Evolutionary conservation across 2,329 filamentous ascomycete genomes (phyloP).

Genomic region (Graphium sp.): DNA sequence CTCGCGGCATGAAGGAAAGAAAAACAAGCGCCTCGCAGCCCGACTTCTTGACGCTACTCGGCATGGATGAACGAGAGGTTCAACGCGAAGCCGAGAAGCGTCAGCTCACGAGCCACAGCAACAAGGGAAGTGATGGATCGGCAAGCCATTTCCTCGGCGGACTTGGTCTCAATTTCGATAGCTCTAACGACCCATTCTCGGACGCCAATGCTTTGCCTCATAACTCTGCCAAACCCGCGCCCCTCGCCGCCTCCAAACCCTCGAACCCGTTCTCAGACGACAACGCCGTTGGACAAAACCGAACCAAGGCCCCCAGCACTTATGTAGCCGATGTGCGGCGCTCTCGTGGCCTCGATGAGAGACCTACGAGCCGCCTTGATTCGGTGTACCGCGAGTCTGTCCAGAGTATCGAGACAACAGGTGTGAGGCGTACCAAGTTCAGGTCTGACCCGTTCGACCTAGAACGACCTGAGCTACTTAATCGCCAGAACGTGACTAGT

Average conservation of each 20-base stretch:
- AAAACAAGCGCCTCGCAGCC: conserved; percentile 14
- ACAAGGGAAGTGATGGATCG: conserved; percentile 15
- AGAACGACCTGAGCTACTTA: conserved; percentile 30
- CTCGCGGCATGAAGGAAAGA: conserved; percentile 10
- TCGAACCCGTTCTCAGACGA: conserved; percentile 28
- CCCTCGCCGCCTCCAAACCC: conserved; percentile 13
- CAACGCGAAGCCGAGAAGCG: conserved; percentile 18
- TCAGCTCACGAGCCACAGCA: conserved; percentile 11
- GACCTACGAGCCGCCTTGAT: conserved; percentile 13
- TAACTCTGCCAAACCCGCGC: conserved; percentile 19
- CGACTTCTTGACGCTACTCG: conserved; percentile 24
- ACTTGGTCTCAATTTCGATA: conserved; percentile 19
- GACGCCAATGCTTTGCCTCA: conserved; percentile 24
- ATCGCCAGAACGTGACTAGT: conserved; percentile 14
- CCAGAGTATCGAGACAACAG: conserved; percentile 23
- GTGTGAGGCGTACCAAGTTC: conserved; percentile 34
- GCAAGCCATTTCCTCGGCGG: conserved; percentile 21
- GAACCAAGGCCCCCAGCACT: conserved; percentile 16
- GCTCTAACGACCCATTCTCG: conserved; percentile 25
- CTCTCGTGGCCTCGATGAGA: conserved; percentile 27
- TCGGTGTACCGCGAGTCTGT: conserved; percentile 23
- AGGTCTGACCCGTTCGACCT: conserved; percentile 50
- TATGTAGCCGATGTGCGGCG: conserved; percentile 30
- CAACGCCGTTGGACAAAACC: conserved; percentile 18
- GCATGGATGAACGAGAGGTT: conserved; percentile 23